phyloP scores from a whole-genome alignment of 176 grass and related monocot species.

The Zea mays region DNA sequence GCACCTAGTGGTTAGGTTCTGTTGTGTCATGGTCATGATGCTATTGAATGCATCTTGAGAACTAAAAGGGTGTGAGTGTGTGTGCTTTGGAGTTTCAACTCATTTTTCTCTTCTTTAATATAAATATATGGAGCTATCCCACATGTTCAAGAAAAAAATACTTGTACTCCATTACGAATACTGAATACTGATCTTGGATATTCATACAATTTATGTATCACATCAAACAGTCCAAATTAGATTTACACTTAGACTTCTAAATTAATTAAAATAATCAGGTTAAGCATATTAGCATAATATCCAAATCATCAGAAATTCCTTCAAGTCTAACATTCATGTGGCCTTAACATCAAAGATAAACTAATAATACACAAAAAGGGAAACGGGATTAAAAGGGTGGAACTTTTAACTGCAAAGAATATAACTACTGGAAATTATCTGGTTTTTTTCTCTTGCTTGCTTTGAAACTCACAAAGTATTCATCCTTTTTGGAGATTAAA shows the following conservation, averaged over 20 bases:
- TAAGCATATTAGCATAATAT: neutral
- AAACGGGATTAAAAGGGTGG: neutral
- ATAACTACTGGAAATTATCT: neutral
- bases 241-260: neutral
- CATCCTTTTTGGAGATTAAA: neutral
- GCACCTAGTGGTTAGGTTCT: neutral
- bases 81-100: neutral
- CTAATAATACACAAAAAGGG: neutral
- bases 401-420: neutral
- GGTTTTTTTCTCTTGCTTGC: neutral
- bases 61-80: neutral
- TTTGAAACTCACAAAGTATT: neutral
- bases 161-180: neutral
- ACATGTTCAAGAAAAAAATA: neutral
- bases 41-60: neutral
- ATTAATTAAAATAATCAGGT: slow-evolving; percentile 4
- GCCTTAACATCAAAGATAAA: neutral
- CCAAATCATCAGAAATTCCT: slow-evolving; percentile 6
- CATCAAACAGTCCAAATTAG: slow-evolving; percentile 12
- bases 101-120: neutral
- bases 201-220: slow-evolving; percentile 13
- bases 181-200: neutral
- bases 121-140: neutral
- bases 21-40: neutral
- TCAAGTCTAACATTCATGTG: neutral